Conservation (phyloP, 1,284 basidiomycete genomes). For the Tilletiopsis washingtonensis region DNA sequence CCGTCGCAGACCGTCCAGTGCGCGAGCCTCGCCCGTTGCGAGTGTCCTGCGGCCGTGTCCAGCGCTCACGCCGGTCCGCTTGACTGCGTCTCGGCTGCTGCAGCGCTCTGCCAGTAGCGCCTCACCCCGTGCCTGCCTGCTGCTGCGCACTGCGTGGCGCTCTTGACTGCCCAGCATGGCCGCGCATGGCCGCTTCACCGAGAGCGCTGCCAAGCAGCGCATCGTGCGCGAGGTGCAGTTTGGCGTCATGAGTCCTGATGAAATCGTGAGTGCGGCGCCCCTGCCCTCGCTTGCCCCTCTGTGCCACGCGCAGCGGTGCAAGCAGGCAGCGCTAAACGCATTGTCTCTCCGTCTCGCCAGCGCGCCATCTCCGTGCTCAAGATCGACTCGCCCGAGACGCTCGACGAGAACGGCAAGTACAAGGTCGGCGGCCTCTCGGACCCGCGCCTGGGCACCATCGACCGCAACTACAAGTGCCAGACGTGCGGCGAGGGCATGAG, state of each 20-base stretch:
- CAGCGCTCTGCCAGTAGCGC: too few species aligned
- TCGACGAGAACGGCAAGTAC: slow-evolving; percentile 81
- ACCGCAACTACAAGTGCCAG: slow-evolving; percentile 99
- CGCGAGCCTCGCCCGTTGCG: too few species aligned
- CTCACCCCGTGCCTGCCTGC: too few species aligned
- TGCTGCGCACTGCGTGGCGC: too few species aligned
- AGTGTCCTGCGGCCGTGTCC: too few species aligned
- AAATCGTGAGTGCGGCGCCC: slow-evolving; percentile 57
- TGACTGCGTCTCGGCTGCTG: too few species aligned
- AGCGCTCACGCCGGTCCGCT: too few species aligned
- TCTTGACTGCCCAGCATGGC: slow-evolving; percentile 7
- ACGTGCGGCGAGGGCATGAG: slow-evolving; percentile 75
- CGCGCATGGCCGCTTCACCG: slow-evolving; percentile 52
- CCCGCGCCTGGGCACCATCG: slow-evolving; percentile 93
- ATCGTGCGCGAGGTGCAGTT: slow-evolving; percentile 93
- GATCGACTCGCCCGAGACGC: slow-evolving; percentile 95
- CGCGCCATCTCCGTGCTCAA: slow-evolving; percentile 97
- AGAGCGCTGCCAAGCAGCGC: slow-evolving; percentile 77
- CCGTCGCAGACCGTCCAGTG: too few species aligned
- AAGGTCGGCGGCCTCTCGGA: slow-evolving; percentile 90
- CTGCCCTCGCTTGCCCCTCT: background rate
- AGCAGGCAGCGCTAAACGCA: too few species aligned
- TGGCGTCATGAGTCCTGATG: slow-evolving; percentile 98
- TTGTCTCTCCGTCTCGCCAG: slow-evolving; percentile 39
- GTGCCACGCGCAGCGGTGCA: too few species aligned